Percentiles rank a stretch among this genome's conserved stretches.
Conservation (phyloP, 2,329 filamentous ascomycete species). For the Ascochyta viciae-villosae region DNA sequence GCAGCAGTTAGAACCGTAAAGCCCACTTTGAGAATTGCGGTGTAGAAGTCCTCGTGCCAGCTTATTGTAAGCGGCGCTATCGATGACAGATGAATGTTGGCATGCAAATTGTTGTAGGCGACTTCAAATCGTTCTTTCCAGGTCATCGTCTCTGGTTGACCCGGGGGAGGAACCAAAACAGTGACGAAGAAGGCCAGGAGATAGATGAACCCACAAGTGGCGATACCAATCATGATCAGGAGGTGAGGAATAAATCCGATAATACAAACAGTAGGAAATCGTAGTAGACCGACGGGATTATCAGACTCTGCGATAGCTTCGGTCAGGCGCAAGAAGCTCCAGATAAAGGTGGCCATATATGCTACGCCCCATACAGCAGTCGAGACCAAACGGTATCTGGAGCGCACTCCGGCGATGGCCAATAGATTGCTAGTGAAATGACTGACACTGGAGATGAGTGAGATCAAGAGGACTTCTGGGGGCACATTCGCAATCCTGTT, state of each 20-base stretch:
- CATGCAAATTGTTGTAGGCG: constrained; percentile 90
- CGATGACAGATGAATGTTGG: constrained; percentile 80
- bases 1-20: constrained; percentile 91
- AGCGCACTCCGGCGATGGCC: constrained; percentile 80
- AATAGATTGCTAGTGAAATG: constrained; percentile 85
- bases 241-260: constrained; percentile 94
- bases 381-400: constrained; percentile 79
- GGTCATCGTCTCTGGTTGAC: constrained; percentile 53
- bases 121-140: constrained; percentile 67
- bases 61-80: constrained; percentile 73
- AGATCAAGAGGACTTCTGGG: constrained; percentile 85
- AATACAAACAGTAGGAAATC: constrained; percentile 93
- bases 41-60: constrained; percentile 95
- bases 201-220: constrained; percentile 79
- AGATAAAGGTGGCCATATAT: constrained; percentile 85
- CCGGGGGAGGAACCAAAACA: constrained; percentile 68
- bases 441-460: constrained; percentile 86
- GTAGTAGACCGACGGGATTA: constrained; percentile 71
- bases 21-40: constrained; percentile 82
- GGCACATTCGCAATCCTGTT: constrained; percentile 84
- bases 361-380: constrained; percentile 89
- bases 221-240: constrained; percentile 81
- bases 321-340: constrained; percentile 67
- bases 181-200: constrained; percentile 76
- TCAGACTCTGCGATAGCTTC: constrained; percentile 48